These are phyloP conservation scores for Firmiana major DNA, from an alignment of 345 rosid genomes.

Conservation along the genomic window DNA sequence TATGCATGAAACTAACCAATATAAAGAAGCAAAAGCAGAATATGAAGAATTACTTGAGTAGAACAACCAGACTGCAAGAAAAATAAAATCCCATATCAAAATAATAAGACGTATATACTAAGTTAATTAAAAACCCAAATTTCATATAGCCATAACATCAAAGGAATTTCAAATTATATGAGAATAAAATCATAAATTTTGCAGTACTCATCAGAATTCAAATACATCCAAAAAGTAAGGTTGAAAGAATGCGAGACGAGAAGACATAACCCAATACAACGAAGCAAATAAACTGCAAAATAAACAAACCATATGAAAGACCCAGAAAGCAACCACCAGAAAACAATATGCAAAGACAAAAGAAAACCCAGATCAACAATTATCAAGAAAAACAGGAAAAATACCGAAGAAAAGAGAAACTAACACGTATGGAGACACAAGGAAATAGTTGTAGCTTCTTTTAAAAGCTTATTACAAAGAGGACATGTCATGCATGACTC, in stretches of 20 bases:
- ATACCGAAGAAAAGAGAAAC: slow-evolving; percentile 18
- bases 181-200: neutral
- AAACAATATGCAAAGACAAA: slow-evolving; percentile 9
- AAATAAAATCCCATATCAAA: neutral
- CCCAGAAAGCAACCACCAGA: slow-evolving; percentile 12
- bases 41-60: neutral
- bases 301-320: slow-evolving; percentile 19
- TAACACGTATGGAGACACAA: slow-evolving; percentile 80
- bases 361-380: slow-evolving; percentile 17
- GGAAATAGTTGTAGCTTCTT: slow-evolving; percentile 71
- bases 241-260: neutral
- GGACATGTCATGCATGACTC: slow-evolving; percentile 79
- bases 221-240: neutral
- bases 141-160: neutral
- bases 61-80: neutral
- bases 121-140: neutral
- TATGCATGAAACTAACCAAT: neutral
- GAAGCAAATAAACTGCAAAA: neutral
- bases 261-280: neutral
- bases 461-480: slow-evolving; percentile 54
- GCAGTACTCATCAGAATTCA: neutral
- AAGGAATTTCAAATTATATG: neutral
- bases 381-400: neutral
- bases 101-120: neutral
- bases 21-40: neutral